Base-by-base conservation (phyloP, 768 basidiomycete genomes). In the Ramaria sp. region DNA sequence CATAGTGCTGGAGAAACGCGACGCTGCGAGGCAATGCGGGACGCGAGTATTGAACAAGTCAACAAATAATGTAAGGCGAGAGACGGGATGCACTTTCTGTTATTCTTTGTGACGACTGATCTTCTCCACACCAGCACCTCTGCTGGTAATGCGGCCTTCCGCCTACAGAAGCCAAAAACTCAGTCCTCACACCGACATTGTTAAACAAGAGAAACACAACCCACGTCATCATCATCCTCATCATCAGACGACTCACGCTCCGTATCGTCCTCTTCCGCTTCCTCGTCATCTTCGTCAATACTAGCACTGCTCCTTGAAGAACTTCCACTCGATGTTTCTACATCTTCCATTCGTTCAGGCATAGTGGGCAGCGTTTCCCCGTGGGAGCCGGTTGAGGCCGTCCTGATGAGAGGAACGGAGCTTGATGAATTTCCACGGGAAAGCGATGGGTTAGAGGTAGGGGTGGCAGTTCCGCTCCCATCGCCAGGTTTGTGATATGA, bases 91-190 rank as follows among this genome's bases (percentile, higher is more conserved):
- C 24, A 20, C 13, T 4, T 49, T 9, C 3, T 52, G 45, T 54
- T 38, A 57, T 22, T 57, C 55, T 37, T 57, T 57, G 38, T 57
- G 55, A 15, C 55, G 55, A 30, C 55, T 57, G 43, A 57, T 50
- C 24, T 57, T 57, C 48, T 57, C 55, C 15, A 57, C 55, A 31
- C 47, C 46, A 31, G 55, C 55, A 34, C 46, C 4, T 30, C 30
- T 57, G 42, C 55, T 57, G 11, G 55, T 57, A 17, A 57, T 30
- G 22, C 55, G 45, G 30, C 31, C 34, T 24, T 57, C 33, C 7
- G 48, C 31, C 46, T 46, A 38, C 34, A 37, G 37, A 27, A n/a
- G 17, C 22, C 48, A 49, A 38, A 27, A 20, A 0, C 9, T 54
- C 17, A 54, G 30, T 53, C 15, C 15, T 53, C 22, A 11, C 7